Evolutionary conservation across 2,329 filamentous ascomycete genomes (phyloP).

Genomic region (Ambrosiella cleistominuta): DNA sequence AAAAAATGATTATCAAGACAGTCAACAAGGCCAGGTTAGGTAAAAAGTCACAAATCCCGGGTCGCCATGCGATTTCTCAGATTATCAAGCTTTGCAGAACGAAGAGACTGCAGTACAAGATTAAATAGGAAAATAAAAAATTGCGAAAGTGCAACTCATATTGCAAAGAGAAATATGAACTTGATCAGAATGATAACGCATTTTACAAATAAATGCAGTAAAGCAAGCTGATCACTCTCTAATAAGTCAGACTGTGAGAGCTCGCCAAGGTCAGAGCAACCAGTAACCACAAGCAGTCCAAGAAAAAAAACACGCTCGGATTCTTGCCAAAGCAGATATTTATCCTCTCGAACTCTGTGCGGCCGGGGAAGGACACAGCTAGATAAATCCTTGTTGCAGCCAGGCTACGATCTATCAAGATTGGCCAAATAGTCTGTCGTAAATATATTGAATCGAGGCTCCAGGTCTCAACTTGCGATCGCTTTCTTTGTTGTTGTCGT

Average conservation of each 20-base stretch:
- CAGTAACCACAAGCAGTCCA: neutral
- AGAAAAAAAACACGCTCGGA: neutral
- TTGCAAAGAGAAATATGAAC: neutral
- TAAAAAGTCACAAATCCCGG: neutral
- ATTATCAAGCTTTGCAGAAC: conserved; percentile 4
- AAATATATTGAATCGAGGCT: no score
- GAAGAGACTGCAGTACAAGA: neutral
- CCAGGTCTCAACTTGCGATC: no score
- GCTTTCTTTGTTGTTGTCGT: no score
- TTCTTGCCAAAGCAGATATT: neutral
- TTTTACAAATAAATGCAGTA: neutral
- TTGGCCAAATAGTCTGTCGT: no score
- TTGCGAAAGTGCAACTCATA: neutral
- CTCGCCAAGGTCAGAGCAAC: neutral
- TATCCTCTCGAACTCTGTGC: neutral
- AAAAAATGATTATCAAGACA: neutral
- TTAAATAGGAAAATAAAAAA: neutral
- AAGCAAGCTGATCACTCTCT: neutral
- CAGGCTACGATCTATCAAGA: no score
- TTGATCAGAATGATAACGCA: neutral
- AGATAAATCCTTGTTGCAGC: neutral
- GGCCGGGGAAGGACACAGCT: neutral
- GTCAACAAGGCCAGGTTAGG: neutral
- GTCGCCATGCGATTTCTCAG: conserved; percentile 7
- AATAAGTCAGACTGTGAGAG: neutral